Evolutionary conservation across 2,329 filamentous ascomycete species (phyloP), one percentile per base, ranked within the genome.

Genomic region (Sporothrix humicola): DNA sequence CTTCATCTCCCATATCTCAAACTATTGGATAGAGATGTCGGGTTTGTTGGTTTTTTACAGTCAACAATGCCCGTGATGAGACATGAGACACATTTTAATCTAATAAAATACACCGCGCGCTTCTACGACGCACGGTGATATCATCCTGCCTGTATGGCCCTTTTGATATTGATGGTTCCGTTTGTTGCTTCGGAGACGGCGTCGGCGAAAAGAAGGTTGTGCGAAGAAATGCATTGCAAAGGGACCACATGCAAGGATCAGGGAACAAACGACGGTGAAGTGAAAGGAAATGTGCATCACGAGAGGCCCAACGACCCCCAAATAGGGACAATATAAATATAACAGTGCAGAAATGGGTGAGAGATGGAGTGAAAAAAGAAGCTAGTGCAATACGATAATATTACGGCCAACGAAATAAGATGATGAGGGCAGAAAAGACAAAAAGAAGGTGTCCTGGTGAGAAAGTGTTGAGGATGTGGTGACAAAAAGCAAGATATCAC

Each of bases 11-110:
- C 56, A 26, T 56, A 15, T 7, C 10, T 15, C 12, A 17, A 15
- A 3, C 10, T 50, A 10, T 50, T 54, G 50, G 50, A 9, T 54
- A 15, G n/a, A 9, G 1, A 54, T 8, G 17, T 37, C 31, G 31
- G 31, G 31, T 26, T 10, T 56, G 52, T 56, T 56, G 52, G 52
- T 26, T 23, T 20, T 9, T 4, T 3, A 26, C 7, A 26, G 52
- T 7, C 20, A 10, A 26, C 7, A 56, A 26, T n/a, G 52, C 20
- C 23, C 4, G 3, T 3, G 20, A 23, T 31, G 50, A 26, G 54
- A 46, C 6, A 71, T 26, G 42, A 61, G 42, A 59, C 23, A 71
- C 42, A 71, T 15, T 42, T 46, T 48, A 54, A 69, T 69, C 15
- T 68, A 68, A 48, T n/a, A 44, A 23, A 31, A 5, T 3, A 56